Percentiles rank a stretch among this genome's conserved stretches.
phyloP scores from a whole-genome alignment of 495 filamentous ascomycete genomes.

The Trichodelitschia bisporula region DNA sequence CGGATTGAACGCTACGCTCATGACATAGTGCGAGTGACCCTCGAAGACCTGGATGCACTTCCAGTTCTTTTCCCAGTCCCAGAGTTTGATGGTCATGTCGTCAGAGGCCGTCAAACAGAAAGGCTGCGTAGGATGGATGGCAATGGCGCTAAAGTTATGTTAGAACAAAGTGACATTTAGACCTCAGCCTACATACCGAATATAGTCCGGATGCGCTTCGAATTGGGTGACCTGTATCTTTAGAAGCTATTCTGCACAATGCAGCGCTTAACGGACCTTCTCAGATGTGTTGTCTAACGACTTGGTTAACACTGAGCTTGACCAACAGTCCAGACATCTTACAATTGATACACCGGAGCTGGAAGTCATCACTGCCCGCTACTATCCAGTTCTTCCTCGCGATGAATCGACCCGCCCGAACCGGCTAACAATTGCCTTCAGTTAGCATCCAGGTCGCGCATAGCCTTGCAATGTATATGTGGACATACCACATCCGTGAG shows the following conservation, averaged over 20 bases:
- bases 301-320: too few species aligned
- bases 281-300: constrained; percentile 99
- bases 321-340: background rate
- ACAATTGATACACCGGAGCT: constrained; percentile 61
- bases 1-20: constrained; percentile 98
- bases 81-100: constrained; percentile 99
- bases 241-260: too few species aligned
- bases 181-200: too few species aligned
- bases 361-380: constrained; percentile 95
- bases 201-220: constrained; percentile 97
- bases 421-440: too few species aligned
- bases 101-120: constrained; percentile 92
- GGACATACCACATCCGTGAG: constrained; percentile 96
- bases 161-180: too few species aligned
- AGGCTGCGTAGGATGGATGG: constrained; percentile 86
- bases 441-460: too few species aligned
- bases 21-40: constrained; percentile 94
- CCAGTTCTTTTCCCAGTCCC: constrained; percentile 98
- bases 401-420: constrained; percentile 88
- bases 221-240: constrained; percentile 96
- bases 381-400: constrained; percentile 99
- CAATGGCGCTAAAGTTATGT: too few species aligned
- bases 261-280: too few species aligned
- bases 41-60: constrained; percentile 97
- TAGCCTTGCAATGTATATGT: too few species aligned